Percentiles rank a stretch among this genome's conserved stretches.
Evolutionary conservation across 2,329 filamentous ascomycete species (phyloP).

Genomic region (Balansia obtecta): DNA sequence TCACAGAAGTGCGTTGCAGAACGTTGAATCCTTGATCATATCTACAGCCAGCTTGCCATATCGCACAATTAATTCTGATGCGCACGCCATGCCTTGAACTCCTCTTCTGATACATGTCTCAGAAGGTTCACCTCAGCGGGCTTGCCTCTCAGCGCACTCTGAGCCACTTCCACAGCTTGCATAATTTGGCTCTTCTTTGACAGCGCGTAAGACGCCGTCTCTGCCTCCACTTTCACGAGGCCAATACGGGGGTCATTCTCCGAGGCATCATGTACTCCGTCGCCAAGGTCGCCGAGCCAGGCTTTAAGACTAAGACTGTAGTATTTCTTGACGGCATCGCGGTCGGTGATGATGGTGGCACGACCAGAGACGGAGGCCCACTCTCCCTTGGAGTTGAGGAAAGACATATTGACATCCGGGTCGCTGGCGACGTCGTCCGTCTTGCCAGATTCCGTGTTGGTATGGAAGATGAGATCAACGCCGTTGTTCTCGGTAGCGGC

Average conservation of each 20-base stretch:
- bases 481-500: slow-evolving; percentile 70
- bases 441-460: slow-evolving; percentile 83
- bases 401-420: slow-evolving; percentile 67
- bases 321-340: slow-evolving; percentile 56
- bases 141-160: slow-evolving; percentile 62
- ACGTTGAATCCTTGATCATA: too few species aligned
- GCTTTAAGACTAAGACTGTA: slow-evolving; percentile 65
- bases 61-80: neutral
- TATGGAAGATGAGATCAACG: slow-evolving; percentile 79
- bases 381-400: slow-evolving; percentile 63
- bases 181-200: slow-evolving; percentile 50
- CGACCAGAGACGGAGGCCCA: slow-evolving; percentile 80
- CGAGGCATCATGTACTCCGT: slow-evolving; percentile 72
- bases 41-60: too few species aligned
- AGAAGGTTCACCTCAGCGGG: slow-evolving; percentile 62
- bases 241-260: slow-evolving; percentile 72
- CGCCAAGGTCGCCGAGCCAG: slow-evolving; percentile 77
- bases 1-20: too few species aligned
- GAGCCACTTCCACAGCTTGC: slow-evolving; percentile 57
- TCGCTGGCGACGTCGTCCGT: slow-evolving; percentile 66
- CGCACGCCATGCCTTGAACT: slow-evolving; percentile 47
- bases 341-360: slow-evolving; percentile 57
- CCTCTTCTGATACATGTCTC: slow-evolving; percentile 55
- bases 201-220: slow-evolving; percentile 61
- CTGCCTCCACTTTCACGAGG: slow-evolving; percentile 63